phyloP scores from a whole-genome alignment of 176 grass and related monocot species.

The Musa troglodytarum region DNA sequence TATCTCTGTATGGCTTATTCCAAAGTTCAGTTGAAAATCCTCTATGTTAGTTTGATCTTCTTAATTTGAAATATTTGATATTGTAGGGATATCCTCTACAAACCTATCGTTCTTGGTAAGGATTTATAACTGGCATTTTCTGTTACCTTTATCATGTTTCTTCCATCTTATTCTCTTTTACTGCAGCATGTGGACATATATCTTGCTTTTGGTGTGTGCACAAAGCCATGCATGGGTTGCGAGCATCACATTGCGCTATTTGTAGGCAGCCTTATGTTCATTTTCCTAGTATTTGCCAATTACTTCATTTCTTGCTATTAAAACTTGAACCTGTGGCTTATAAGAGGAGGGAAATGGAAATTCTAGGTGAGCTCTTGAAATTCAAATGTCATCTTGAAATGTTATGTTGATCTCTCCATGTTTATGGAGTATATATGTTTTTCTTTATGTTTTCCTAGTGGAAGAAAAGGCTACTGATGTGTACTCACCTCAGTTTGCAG shows the following conservation, averaged over 20 bases:
- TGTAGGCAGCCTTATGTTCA: slow-evolving; percentile 70
- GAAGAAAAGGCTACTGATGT: slow-evolving; percentile 35
- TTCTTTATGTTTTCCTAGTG: slow-evolving; percentile 19
- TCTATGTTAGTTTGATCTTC: not conserved
- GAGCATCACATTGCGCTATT: slow-evolving; percentile 52
- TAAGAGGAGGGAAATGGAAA: slow-evolving; percentile 65
- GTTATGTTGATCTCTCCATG: not conserved
- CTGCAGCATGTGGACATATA: slow-evolving; percentile 88
- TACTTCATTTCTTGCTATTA: slow-evolving; percentile 70
- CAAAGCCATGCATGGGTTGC: slow-evolving; percentile 36
- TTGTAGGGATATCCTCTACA: slow-evolving; percentile 86
- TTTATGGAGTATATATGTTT: not conserved
- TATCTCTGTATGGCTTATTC: no score
- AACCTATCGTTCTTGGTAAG: slow-evolving; percentile 88
- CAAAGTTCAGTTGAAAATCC: not conserved
- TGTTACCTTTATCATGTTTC: not conserved
- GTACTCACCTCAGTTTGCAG: slow-evolving; percentile 68
- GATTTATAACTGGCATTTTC: slow-evolving; percentile 11
- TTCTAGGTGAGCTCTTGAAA: slow-evolving; percentile 44
- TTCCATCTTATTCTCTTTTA: not conserved
- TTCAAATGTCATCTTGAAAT: not conserved
- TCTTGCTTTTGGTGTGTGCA: slow-evolving; percentile 91
- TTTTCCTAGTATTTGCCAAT: slow-evolving; percentile 75
- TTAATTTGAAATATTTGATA: not conserved
- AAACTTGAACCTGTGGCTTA: slow-evolving; percentile 76